phyloP scores from a whole-genome alignment of 1,139 yeast species.

The Geotrichum europaeum region DNA sequence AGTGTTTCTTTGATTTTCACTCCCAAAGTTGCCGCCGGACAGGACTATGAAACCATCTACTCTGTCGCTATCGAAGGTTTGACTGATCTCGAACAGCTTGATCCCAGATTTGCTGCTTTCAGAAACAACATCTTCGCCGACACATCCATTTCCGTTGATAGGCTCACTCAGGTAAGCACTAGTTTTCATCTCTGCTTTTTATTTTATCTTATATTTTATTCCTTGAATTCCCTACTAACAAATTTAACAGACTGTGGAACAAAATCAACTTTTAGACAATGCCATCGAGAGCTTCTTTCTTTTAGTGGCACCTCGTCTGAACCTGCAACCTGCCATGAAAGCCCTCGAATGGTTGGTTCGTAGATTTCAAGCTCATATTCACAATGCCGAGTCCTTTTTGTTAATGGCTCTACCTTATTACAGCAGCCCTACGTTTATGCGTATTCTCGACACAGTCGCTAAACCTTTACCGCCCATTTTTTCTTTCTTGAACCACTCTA shows the following conservation, averaged over 20 bases:
- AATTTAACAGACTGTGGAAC: constrained; percentile 50
- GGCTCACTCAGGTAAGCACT: constrained; percentile 55
- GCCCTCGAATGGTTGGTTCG: constrained; percentile 95
- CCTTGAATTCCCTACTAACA: not conserved
- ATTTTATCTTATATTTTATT: not conserved
- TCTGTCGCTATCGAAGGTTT: constrained; percentile 71
- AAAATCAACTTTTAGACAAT: constrained; percentile 61
- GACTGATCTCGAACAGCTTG: constrained; percentile 62
- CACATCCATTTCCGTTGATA: constrained; percentile 69
- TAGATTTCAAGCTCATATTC: constrained; percentile 78
- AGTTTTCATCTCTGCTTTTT: not conserved
- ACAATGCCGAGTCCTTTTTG: constrained; percentile 66
- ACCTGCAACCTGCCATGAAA: constrained; percentile 65
- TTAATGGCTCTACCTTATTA: constrained; percentile 74
- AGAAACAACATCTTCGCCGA: constrained; percentile 71
- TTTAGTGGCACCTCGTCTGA: constrained; percentile 69
- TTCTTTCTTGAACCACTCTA: constrained; percentile 62
- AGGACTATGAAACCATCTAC: constrained; percentile 80
- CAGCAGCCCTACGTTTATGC: constrained; percentile 62
- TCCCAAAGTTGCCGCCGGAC: constrained; percentile 81
- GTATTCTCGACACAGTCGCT: constrained; percentile 66
- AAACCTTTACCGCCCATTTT: constrained; percentile 64
- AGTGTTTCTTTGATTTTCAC: constrained; percentile 84
- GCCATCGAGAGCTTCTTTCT: constrained; percentile 71
- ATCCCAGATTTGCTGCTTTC: constrained; percentile 67